Base-by-base conservation (phyloP, 805 yeast genomes). In the Saccharomyces paradoxus region DNA sequence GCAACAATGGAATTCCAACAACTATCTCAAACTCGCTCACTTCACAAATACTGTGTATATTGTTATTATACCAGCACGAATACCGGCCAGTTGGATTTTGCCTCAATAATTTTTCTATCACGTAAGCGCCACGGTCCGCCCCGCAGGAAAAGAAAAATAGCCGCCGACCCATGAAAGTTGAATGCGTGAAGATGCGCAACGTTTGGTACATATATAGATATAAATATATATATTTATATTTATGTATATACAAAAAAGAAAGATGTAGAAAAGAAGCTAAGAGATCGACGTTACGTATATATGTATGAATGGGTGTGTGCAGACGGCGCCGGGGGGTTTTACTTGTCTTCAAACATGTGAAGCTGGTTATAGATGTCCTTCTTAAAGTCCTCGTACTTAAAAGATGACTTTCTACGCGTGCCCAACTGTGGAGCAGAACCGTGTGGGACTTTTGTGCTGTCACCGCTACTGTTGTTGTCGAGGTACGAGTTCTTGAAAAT, bases 311-410 rank as follows among this genome's bases (percentile, higher is more conserved):
- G 44, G 10, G 41, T 13, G 3, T 17, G 21, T 6, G 10, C 9
- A 7, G 41, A 32, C 17, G 41, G 30, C 13, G 13, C 31, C 9
- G 3, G 50, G 17, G 22, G 26, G 22, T 4, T 17, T 48, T 50
- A 53, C 32, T 50, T 46, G 17, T 49, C 46, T 28, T 60, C 63
- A 50, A 68, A 68, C 60, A 67, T 56, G 51, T 65, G 66, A 41
- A 64, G 49, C 22, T 63, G 54, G 46, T 67, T 60, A 53, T 69
- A 67, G 51, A 63, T 49, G 46, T 60, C 63, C 50, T 60, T 61
- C 53, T 61, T 62, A 57, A 55, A 61, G 41, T 62, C 66, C 50
- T 62, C 66, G 48, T 59, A 62, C 24, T 61, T 62, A 31, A 68
- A 63, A 12, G 70, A 66, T 4, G 68, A 62, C 48, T 56, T 60